phyloP scores from a whole-genome alignment of 2,329 filamentous ascomycete species.

The Venturia asperata region DNA sequence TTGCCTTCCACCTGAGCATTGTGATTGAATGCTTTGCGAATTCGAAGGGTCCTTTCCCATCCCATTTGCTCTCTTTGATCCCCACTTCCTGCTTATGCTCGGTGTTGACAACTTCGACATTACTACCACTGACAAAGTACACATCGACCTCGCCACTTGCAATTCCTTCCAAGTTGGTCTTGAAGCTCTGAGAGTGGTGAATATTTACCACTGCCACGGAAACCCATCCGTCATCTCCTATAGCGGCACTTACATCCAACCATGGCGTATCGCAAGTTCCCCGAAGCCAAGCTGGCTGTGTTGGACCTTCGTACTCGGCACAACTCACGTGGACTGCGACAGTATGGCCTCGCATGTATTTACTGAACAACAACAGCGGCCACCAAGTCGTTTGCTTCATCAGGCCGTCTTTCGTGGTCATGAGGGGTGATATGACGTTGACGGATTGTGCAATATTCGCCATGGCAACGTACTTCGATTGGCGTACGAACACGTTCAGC shows the following conservation, averaged over 20 bases:
- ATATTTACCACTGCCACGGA: slow-evolving; percentile 70
- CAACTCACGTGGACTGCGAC: slow-evolving; percentile 59
- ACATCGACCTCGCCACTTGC: slow-evolving; percentile 48
- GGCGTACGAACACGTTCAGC: slow-evolving; percentile 69
- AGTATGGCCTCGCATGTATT: slow-evolving; percentile 66
- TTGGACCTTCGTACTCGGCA: slow-evolving; percentile 59
- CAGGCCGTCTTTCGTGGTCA: slow-evolving; percentile 59
- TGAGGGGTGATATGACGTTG: slow-evolving; percentile 70
- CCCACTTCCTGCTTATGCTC: slow-evolving; percentile 55
- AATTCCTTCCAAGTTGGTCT: slow-evolving; percentile 53
- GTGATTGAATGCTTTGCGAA: slow-evolving; percentile 68
- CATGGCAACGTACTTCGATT: slow-evolving; percentile 66
- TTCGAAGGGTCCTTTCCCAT: slow-evolving; percentile 52
- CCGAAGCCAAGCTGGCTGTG: slow-evolving; percentile 57
- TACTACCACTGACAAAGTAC: slow-evolving; percentile 54
- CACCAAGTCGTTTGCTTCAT: slow-evolving; percentile 69
- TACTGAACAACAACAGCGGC: slow-evolving; percentile 61
- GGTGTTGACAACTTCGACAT: slow-evolving; percentile 55
- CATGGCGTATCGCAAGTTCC: slow-evolving; percentile 62
- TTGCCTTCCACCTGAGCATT: slow-evolving; percentile 41
- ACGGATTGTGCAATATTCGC: slow-evolving; percentile 71
- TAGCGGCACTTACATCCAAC: slow-evolving; percentile 58
- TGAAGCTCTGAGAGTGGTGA: slow-evolving; percentile 51
- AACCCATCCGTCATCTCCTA: slow-evolving; percentile 53
- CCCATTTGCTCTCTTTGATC: slow-evolving; percentile 56